Conservation (phyloP, 2,329 filamentous ascomycete genomes). For the Colletotrichum lini region DNA sequence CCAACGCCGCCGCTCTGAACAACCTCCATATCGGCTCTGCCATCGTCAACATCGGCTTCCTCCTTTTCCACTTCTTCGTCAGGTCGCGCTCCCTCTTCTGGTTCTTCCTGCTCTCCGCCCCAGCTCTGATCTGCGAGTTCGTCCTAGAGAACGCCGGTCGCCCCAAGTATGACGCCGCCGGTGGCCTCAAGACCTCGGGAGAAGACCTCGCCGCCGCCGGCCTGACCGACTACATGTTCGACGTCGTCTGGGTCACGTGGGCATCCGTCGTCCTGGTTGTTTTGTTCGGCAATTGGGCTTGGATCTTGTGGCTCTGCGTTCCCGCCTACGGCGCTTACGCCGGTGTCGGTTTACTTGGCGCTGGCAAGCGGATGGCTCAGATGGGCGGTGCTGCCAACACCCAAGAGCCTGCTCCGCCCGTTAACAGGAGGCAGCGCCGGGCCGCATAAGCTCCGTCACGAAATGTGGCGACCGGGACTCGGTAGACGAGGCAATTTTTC, state of each 20-base stretch:
- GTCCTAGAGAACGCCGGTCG: constrained; percentile 88
- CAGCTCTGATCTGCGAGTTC: constrained; percentile 84
- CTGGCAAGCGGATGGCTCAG: constrained; percentile 68
- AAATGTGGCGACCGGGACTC: constrained; percentile 1
- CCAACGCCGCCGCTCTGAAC: constrained; percentile 83
- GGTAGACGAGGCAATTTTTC: constrained; percentile 3
- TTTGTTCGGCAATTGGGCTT: constrained; percentile 84
- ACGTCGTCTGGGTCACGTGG: constrained; percentile 96
- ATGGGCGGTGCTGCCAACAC: constrained; percentile 54
- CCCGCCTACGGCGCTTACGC: constrained; percentile 71
- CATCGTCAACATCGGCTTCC: constrained; percentile 79
- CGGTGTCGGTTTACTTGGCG: constrained; percentile 67
- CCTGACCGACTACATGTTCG: constrained; percentile 98
- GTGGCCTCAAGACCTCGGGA: constrained; percentile 80
- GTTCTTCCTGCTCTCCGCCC: constrained; percentile 81
- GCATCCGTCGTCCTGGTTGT: constrained; percentile 79
- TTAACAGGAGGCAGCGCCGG: constrained; percentile 69
- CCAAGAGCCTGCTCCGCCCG: constrained; percentile 53
- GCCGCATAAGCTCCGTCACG: constrained; percentile 58
- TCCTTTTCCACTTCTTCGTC: constrained; percentile 79
- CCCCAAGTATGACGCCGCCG: constrained; percentile 78
- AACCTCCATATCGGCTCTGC: constrained; percentile 86
- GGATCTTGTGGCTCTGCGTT: constrained; percentile 69
- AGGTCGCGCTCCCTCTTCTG: constrained; percentile 74
- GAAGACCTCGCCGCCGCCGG: constrained; percentile 91